Evolutionary conservation across 2,329 filamentous ascomycete genomes (phyloP), one percentile per base, ranked within the genome.

Genomic region (Tolypocladium album): DNA sequence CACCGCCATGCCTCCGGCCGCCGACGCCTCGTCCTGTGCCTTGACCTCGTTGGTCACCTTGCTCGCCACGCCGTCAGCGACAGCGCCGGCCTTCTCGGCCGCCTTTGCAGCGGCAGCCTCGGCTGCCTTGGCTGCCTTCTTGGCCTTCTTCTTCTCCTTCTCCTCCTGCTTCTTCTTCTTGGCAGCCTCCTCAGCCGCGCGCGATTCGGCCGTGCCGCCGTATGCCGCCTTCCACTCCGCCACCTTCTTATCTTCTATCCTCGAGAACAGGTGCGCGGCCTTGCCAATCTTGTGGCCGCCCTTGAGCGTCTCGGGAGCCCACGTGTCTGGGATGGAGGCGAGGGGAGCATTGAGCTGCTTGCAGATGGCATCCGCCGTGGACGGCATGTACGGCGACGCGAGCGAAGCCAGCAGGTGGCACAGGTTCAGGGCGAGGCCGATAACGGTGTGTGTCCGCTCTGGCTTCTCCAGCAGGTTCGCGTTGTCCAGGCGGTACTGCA

Each of bases 311-410:
- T 84, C 79, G n/a, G 75, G 74, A 22, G 71, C 69, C 87, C 89
- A 94, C 53, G 77, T 79, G 63, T 88, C 82, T 1, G 89, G 87
- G 56, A 71, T 63, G 61, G 66, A 62, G 81, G 61, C 65, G 74
- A 68, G 83, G 75, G 61, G 72, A 64, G 59, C 83, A 71, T 55
- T 84, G 36, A 97, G 82, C 76, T 97, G 93, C 63, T 83, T 75
- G 64, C 90, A 83, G 66, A 97, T 96, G 39, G 85, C 84, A 61
- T 81, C 81, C 4, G 88, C 81, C 11, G 88, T 92, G n/a, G 82
- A 82, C 47, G 91, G 92, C 80, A 97, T 90, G 76, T 93, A 97
- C 0, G 92, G 92, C 58, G 86, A 84, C 60, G 92, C 83, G 52
- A 96, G 77, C 59, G 85, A 87, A 27, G 92, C 89, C 56, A 96